Percentiles rank a stretch among this genome's conserved stretches.
Conservation (phyloP, 2,329 filamentous ascomycete species). For the Biscogniauxia sp. region DNA sequence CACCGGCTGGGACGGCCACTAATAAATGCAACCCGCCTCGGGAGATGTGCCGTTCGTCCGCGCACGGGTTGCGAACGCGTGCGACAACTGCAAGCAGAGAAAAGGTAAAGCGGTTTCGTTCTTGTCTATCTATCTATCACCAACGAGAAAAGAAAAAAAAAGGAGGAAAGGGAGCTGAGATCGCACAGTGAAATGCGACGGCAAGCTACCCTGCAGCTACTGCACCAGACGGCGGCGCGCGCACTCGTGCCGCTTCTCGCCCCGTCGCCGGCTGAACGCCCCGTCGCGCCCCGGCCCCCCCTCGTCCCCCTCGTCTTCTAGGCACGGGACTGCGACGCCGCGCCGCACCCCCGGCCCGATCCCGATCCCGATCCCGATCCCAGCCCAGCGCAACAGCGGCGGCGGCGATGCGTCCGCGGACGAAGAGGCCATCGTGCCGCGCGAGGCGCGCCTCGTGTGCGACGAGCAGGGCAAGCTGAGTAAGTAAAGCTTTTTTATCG, state of each 20-base stretch:
- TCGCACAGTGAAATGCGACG: slow-evolving; percentile 50
- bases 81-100: slow-evolving; percentile 52
- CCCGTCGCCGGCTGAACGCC: slow-evolving; percentile 34
- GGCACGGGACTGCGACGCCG: background rate
- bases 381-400: slow-evolving; percentile 4
- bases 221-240: slow-evolving; percentile 44
- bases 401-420: slow-evolving; percentile 34
- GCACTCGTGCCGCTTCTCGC: slow-evolving; percentile 47
- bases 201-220: slow-evolving; percentile 50
- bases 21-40: slow-evolving; percentile 10
- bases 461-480: slow-evolving; percentile 52
- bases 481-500: slow-evolving; percentile 9
- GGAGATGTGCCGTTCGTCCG: slow-evolving; percentile 24
- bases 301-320: slow-evolving; percentile 5
- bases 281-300: background rate
- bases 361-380: too few relatives aligned
- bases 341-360: background rate
- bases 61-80: slow-evolving; percentile 50
- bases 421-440: slow-evolving; percentile 54
- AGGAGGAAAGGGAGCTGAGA: background rate
- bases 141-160: too few relatives aligned
- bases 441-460: slow-evolving; percentile 50
- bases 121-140: background rate
- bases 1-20: background rate
- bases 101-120: slow-evolving; percentile 35